These are phyloP conservation scores for Pichia inconspicua DNA, from an alignment of 1,139 yeast genomes.

Conservation along the genomic window DNA sequence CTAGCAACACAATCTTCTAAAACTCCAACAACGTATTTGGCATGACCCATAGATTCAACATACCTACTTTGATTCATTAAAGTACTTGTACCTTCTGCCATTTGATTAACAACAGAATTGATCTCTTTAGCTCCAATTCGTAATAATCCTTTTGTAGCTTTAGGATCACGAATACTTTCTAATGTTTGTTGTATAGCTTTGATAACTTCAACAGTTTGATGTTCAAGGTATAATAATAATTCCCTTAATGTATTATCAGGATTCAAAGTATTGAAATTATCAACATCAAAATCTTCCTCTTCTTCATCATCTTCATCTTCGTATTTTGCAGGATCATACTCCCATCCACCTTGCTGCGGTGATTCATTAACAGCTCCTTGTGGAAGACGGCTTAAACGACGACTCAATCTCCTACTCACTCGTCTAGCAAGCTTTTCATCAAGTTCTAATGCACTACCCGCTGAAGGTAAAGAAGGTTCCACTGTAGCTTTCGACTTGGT, in stretches of 20 bases:
- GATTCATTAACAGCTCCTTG: not conserved
- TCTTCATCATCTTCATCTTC: constrained; percentile 18
- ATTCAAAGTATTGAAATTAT: constrained; percentile 70
- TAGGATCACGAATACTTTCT: constrained; percentile 66
- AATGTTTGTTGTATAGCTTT: constrained; percentile 80
- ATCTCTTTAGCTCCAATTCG: constrained; percentile 68
- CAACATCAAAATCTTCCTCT: constrained; percentile 46
- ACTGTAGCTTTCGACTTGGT: not conserved
- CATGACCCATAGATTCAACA: constrained; percentile 78
- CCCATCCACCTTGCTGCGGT: constrained; percentile 2
- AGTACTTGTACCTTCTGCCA: constrained; percentile 84
- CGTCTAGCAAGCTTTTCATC: constrained; percentile 14
- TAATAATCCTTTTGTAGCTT: constrained; percentile 68
- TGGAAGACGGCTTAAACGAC: constrained; percentile 1
- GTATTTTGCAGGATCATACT: constrained; percentile 3
- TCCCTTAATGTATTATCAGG: constrained; percentile 86
- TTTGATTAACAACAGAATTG: constrained; percentile 67
- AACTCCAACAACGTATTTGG: constrained; percentile 81
- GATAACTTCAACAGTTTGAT: constrained; percentile 88
- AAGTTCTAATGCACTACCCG: constrained; percentile 19
- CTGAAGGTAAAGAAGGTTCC: constrained; percentile 4
- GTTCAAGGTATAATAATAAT: constrained; percentile 78
- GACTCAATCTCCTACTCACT: constrained; percentile 11
- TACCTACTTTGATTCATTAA: constrained; percentile 87
- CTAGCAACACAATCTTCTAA: constrained; percentile 80